Evolutionary conservation across 495 filamentous ascomycete species (phyloP), one percentile per base, ranked within the genome.

Genomic region (Penicillium malachiteum): DNA sequence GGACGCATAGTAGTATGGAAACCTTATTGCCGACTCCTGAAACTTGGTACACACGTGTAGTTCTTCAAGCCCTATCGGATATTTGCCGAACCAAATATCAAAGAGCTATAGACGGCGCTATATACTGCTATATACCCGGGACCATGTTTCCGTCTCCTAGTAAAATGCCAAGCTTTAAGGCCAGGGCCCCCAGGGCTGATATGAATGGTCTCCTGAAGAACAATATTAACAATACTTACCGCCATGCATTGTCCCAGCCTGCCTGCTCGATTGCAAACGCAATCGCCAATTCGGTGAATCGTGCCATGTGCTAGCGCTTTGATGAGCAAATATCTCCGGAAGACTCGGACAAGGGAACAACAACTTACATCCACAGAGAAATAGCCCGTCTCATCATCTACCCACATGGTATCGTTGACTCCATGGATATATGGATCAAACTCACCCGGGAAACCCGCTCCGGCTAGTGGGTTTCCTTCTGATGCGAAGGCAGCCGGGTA

Each of bases 401-500:
- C 50, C 44, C 50, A 52, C 44, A 58, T 58, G 12, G 50, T 58
- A 16, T 58, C 55, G 14, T 35, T 38, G 10, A 37, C 10, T 1
- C 50, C 43, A 14, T 58, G 55, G 2, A 58, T 30, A 38, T 58
- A 58, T 5, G 55, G 55, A 42, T 58, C 55, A 49, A 35, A 53
- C 46, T 58, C 50, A 37, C 55, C 55, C 12, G 50, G 50, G 50
- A 53, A 49, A 13, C 9, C 5, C 12, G 43, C 50, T 2, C 44
- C 50, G 16, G 55, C 55, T 26, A 52, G 13, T 8, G 55, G 55
- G 11, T 58, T 58, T 11, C 55, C 55, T 16, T 58, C 55, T n/a
- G 55, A 58, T 3, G 55, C 55, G 43, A 58, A 48, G 17, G 55
- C 37, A 42, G 55, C 43, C n/a, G 55, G 55, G 50, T 58, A 58